These are phyloP conservation scores for Funneliformis caledonium DNA, from an alignment of 371 early-diverging fungal genomes.

Conservation along the genomic window DNA sequence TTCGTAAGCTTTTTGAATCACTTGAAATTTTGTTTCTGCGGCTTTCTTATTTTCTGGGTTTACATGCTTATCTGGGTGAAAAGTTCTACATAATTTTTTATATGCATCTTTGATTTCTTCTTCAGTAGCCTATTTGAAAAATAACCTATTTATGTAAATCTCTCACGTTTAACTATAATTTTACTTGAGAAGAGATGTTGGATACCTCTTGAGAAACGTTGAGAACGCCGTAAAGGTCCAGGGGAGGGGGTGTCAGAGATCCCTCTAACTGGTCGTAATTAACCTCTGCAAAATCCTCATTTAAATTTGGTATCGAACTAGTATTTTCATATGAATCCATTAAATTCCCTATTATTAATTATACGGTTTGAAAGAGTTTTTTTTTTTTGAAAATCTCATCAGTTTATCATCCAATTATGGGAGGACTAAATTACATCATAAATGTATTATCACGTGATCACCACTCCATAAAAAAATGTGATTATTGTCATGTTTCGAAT, in stretches of 20 bases:
- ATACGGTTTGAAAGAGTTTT: background rate
- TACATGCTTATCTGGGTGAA: slow-evolving; percentile 90
- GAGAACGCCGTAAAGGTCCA: slow-evolving; percentile 83
- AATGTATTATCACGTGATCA: no score
- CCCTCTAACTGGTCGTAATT: background rate
- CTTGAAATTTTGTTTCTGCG: slow-evolving; percentile 82
- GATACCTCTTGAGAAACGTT: slow-evolving; percentile 78
- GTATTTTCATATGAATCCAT: slow-evolving; percentile 14
- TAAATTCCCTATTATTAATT: background rate
- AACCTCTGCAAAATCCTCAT: background rate
- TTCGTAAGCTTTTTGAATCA: slow-evolving; percentile 88
- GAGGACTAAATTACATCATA: no score
- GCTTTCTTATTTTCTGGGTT: slow-evolving; percentile 55
- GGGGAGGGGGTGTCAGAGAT: slow-evolving; percentile 46
- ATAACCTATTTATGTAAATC: background rate
- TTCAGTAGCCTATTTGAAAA: slow-evolving; percentile 67
- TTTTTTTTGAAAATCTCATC: background rate
- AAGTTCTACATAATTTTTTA: slow-evolving; percentile 78
- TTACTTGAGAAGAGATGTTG: background rate
- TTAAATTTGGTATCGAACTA: background rate
- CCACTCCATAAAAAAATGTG: no score
- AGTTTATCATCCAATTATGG: no score
- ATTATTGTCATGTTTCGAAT: no score
- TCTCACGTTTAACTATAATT: slow-evolving; percentile 1
- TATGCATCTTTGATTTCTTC: slow-evolving; percentile 89